A percentile compares a stretch with the other conserved stretches of the same genome.
Evolutionary conservation across 1,284 basidiomycete species (phyloP).

Genomic region (Lentinus polychrous): DNA sequence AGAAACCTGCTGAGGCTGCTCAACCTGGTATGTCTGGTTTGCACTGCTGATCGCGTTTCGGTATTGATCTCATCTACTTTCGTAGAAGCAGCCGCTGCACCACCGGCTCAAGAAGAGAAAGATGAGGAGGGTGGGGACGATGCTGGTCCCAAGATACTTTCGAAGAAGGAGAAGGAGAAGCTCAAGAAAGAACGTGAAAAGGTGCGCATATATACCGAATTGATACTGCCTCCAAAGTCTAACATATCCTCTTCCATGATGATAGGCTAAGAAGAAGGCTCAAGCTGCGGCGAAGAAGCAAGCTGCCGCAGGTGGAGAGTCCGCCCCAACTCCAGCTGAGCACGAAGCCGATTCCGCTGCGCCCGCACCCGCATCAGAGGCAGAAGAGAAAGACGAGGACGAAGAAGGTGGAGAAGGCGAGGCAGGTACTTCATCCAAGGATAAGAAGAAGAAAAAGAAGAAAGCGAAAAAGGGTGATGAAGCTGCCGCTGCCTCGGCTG

Average conservation of each 20-base stretch:
- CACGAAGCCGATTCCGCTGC: constrained; percentile 17
- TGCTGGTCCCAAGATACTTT: constrained; percentile 53
- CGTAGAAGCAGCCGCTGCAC: constrained; percentile 12
- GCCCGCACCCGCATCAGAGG: constrained; percentile 36
- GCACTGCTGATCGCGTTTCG: no score
- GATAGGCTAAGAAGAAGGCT: constrained; percentile 90
- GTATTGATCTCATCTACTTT: no score
- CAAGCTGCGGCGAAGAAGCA: constrained; percentile 85
- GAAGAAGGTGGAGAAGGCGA: constrained; percentile 49
- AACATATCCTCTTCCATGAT: background rate
- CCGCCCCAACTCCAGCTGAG: constrained; percentile 20
- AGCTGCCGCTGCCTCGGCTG: constrained; percentile 40
- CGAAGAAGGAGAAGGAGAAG: constrained; percentile 91
- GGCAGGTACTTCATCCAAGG: constrained; percentile 32
- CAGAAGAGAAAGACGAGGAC: constrained; percentile 9
- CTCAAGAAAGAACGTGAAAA: constrained; percentile 94
- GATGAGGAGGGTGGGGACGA: constrained; percentile 39
- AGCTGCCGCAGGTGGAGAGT: constrained; percentile 26
- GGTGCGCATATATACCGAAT: constrained; percentile 32
- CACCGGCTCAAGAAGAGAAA: constrained; percentile 22
- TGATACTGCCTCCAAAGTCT: background rate
- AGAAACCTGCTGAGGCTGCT: constrained; percentile 24
- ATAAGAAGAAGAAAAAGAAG: constrained; percentile 91
- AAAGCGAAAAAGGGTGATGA: constrained; percentile 73
- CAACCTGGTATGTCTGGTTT: constrained; percentile 11